Conservation (phyloP, 2,329 filamentous ascomycete genomes). For the Penicillium sclerotigenum region DNA sequence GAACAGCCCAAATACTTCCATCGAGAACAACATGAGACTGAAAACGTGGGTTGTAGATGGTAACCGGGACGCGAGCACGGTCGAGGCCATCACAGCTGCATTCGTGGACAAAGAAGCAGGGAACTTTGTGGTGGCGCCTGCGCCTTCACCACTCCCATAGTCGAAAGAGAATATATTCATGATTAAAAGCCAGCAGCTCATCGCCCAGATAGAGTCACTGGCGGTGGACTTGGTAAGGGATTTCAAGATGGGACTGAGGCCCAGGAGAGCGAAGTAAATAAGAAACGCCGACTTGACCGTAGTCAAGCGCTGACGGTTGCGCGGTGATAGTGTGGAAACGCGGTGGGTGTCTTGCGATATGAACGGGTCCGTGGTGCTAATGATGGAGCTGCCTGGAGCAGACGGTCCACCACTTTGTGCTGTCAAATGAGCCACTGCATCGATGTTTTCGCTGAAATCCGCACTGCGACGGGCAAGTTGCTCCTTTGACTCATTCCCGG, state of each 20-base stretch:
- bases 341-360: constrained; percentile 25
- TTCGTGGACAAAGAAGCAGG: constrained; percentile 79
- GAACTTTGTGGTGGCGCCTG: constrained; percentile 47
- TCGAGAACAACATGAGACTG: constrained; percentile 88
- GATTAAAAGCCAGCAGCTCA: constrained; percentile 86
- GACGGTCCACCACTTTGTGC: constrained; percentile 19
- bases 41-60: constrained; percentile 93
- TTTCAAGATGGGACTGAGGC: constrained; percentile 91
- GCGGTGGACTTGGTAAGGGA: constrained; percentile 92
- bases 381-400: constrained; percentile 15
- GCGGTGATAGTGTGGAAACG: constrained; percentile 46
- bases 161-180: constrained; percentile 99
- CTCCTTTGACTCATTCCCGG: constrained; percentile 35
- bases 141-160: constrained; percentile 65
- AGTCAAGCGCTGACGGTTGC: constrained; percentile 64
- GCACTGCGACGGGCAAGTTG: constrained; percentile 30
- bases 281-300: constrained; percentile 90
- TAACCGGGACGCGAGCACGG: constrained; percentile 84
- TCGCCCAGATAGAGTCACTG: constrained; percentile 93
- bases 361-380: constrained; percentile 25
- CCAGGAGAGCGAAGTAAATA: constrained; percentile 89
- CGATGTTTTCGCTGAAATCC: constrained; percentile 45
- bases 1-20: constrained; percentile 95
- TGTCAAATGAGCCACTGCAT: constrained; percentile 43
- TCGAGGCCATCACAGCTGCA: constrained; percentile 92